phyloP scores from a whole-genome alignment of 257 asterid species.

The Jacaranda mimosifolia region DNA sequence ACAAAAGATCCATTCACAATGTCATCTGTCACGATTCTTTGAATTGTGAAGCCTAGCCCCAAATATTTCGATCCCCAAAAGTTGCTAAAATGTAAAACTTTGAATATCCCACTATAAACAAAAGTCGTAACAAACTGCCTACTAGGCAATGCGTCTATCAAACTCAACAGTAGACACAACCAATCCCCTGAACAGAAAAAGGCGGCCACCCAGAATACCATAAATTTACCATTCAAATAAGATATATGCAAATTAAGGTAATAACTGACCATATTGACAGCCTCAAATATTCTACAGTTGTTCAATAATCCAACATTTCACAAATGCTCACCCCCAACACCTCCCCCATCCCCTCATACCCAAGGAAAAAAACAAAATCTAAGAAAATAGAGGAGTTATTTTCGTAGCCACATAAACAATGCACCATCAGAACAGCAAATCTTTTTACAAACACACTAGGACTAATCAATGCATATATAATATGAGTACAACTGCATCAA shows the following conservation, averaged over 20 bases:
- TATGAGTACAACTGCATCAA: conserved; percentile 8
- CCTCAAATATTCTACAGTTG: neutral
- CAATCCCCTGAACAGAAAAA: neutral
- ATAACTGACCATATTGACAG: neutral
- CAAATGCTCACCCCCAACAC: too few relatives aligned
- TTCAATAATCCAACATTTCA: neutral
- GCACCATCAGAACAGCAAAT: neutral
- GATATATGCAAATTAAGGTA: neutral
- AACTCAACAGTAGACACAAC: neutral
- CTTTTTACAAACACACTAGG: neutral
- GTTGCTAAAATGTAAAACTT: neutral
- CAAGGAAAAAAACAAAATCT: neutral
- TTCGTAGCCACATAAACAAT: neutral
- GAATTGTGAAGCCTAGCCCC: neutral
- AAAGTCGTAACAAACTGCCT: neutral
- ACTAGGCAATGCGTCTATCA: neutral
- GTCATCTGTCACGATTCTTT: neutral
- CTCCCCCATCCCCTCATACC: neutral
- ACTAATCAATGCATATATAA: neutral
- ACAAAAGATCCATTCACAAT: neutral
- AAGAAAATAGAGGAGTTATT: neutral
- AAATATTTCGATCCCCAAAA: conserved; percentile 4
- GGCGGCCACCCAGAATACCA: conserved; percentile 3
- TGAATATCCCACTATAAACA: neutral
- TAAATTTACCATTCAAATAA: neutral